Base-by-base conservation (phyloP, 768 basidiomycete species). In the Suillus luteus region DNA sequence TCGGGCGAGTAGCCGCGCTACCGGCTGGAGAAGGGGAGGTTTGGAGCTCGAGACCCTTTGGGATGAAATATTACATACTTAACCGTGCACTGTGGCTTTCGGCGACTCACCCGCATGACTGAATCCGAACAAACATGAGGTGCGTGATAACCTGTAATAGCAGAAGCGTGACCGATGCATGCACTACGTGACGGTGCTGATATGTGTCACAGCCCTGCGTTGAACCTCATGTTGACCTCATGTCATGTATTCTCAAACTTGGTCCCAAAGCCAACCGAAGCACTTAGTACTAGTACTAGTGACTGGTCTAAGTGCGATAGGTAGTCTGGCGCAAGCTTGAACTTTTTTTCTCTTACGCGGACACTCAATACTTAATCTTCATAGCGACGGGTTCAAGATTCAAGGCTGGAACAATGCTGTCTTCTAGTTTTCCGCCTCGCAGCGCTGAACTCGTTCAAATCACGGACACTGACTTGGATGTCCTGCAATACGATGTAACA, bases 51-150 rank as follows among this genome's bases (percentile, higher is more conserved):
- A 24, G 55, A 5, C 38, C 55, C 22, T 57, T 14, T 9, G 37
- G 38, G 40, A 57, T 27, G 37, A 57, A 38, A 2, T 3, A 19
- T 58, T 41, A 58, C 55, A 14, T 40, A 58, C 38, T 38, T 51
- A 17, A 27, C 15, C 15, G 49, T 24, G 49, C 49, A 24, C 27
- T 51, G 49, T 51, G 8, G 27, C 49, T 17, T 51, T 27, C 49
- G 27, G 49, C 27, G 49, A 51, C 49, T 49, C 24, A 14, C 22
- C 5, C 46, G 12, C 46, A 48, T 1, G 24, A 8, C 24, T 24
- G 6, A 27, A 52, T 33, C 57, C 57, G 40, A 58, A 19, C 24
- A 58, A 41, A 15, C 55, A 41, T 58, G 40, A 41, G 24, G 57
- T 38, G 17, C 38, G 5, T 57, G 55, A 52, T 15, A 52, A 1